Conservation (phyloP, 2,329 filamentous ascomycete genomes). For the Pleurostoma richardsiae region DNA sequence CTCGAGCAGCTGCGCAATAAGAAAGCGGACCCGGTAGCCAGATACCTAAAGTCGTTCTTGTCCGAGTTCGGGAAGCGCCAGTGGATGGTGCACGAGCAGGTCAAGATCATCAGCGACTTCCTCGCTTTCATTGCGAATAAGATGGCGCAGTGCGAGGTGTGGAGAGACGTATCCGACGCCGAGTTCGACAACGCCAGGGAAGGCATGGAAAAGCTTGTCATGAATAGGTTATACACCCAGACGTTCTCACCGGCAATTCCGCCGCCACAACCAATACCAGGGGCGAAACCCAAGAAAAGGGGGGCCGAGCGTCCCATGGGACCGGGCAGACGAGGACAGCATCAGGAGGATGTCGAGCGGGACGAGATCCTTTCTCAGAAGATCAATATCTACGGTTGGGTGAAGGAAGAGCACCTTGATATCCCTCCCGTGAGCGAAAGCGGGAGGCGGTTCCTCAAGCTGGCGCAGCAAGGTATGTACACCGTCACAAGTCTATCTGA, state of each 20-base stretch:
- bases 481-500: constrained; percentile 22
- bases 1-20: constrained; percentile 92
- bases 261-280: constrained; percentile 67
- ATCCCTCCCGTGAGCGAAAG: constrained; percentile 81
- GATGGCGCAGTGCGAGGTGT: constrained; percentile 96
- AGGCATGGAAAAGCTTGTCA: constrained; percentile 98
- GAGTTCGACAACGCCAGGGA: constrained; percentile 98
- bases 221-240: constrained; percentile 94
- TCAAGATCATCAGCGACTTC: constrained; percentile 98
- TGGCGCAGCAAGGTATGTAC: constrained; percentile 74
- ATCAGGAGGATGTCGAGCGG: constrained; percentile 95
- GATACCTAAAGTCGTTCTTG: constrained; percentile 91
- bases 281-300: constrained; percentile 62
- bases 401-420: constrained; percentile 87
- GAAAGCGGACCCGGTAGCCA: constrained; percentile 95
- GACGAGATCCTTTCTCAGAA: constrained; percentile 96
- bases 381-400: constrained; percentile 94
- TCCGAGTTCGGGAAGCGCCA: constrained; percentile 94
- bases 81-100: constrained; percentile 99
- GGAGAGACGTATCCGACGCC: constrained; percentile 90
- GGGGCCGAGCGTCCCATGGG: constrained; percentile 65
- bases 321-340: constrained; percentile 85
- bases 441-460: constrained; percentile 77
- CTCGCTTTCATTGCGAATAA: constrained; percentile 95
- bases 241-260: constrained; percentile 95